Evolutionary conservation across 1,139 yeast genomes (phyloP).

Genomic region (Zygotorulaspora mrakii): DNA sequence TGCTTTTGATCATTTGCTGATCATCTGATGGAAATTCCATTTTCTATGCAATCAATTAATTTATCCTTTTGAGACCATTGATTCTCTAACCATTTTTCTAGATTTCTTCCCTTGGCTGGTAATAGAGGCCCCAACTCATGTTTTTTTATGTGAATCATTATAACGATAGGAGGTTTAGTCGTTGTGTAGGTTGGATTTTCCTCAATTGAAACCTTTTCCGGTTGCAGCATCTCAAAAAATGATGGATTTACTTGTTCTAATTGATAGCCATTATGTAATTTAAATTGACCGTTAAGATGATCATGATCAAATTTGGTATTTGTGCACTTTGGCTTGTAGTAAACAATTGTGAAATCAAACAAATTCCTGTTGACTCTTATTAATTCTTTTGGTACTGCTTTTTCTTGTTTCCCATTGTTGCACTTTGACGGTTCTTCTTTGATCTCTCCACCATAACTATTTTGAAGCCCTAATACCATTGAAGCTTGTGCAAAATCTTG

Average conservation of each 20-base stretch:
- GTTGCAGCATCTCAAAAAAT: slow-evolving; percentile 52
- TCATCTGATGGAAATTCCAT: slow-evolving; percentile 32
- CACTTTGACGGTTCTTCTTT: too few species aligned
- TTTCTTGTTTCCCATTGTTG: too few species aligned
- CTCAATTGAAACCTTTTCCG: slow-evolving; percentile 20
- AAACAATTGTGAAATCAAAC: slow-evolving; percentile 49
- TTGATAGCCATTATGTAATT: slow-evolving; percentile 30
- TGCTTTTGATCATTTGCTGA: too few species aligned
- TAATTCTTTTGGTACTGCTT: too few species aligned
- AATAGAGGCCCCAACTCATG: slow-evolving; percentile 45
- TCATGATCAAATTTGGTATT: slow-evolving; percentile 18
- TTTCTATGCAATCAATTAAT: slow-evolving; percentile 39
- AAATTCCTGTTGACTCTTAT: slow-evolving; percentile 35
- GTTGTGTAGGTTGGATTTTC: slow-evolving; percentile 6
- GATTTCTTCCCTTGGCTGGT: slow-evolving; percentile 48
- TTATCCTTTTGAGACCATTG: slow-evolving; percentile 69
- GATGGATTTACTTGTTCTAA: slow-evolving; percentile 46
- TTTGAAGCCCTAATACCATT: slow-evolving; percentile 12
- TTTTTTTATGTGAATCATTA: slow-evolving; percentile 49
- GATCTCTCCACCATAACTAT: slow-evolving; percentile 3
- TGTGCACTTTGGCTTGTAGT: slow-evolving; percentile 37
- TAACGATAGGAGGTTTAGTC: slow-evolving; percentile 40
- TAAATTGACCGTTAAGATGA: slow-evolving; percentile 24
- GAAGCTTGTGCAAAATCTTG: slow-evolving; percentile 13
- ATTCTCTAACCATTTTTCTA: slow-evolving; percentile 70